Evolutionary conservation across 2,329 filamentous ascomycete species (phyloP).

Genomic region (Didymella keratinophila): DNA sequence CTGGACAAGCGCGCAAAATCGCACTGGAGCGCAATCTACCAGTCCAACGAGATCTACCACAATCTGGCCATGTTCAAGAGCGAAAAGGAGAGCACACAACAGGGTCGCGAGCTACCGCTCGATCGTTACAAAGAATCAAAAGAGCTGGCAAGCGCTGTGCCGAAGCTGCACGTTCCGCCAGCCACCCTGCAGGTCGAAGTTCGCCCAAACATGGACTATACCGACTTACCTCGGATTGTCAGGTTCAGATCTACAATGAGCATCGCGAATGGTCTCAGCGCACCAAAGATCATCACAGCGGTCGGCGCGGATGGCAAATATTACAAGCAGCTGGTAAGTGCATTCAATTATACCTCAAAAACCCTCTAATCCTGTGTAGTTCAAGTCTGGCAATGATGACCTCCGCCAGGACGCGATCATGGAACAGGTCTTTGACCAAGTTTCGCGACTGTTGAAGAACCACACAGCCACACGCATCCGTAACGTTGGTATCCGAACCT

Average conservation of each 20-base stretch:
- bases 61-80: conserved; percentile 71
- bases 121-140: conserved; percentile 70
- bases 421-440: conserved; percentile 98
- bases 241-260: conserved; percentile 78
- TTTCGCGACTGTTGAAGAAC: conserved; percentile 85
- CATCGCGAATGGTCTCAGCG: conserved; percentile 89
- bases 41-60: conserved; percentile 72
- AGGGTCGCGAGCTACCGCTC: conserved; percentile 68
- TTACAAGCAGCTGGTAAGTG: conserved; percentile 81
- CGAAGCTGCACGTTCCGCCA: conserved; percentile 77
- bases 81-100: conserved; percentile 68
- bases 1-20: conserved; percentile 59
- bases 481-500: conserved; percentile 89
- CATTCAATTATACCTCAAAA: too few relatives aligned
- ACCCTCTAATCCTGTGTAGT: conserved; percentile 51
- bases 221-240: conserved; percentile 73
- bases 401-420: conserved; percentile 97
- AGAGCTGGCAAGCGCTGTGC: conserved; percentile 68
- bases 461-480: conserved; percentile 88
- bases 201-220: conserved; percentile 77
- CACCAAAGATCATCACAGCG: conserved; percentile 90
- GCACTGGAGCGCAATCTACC: conserved; percentile 76
- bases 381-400: conserved; percentile 96
- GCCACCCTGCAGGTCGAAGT: conserved; percentile 88
- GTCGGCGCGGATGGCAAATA: conserved; percentile 77